phyloP scores from a whole-genome alignment of 306 rosid genomes.

The Fagus sylvatica region DNA sequence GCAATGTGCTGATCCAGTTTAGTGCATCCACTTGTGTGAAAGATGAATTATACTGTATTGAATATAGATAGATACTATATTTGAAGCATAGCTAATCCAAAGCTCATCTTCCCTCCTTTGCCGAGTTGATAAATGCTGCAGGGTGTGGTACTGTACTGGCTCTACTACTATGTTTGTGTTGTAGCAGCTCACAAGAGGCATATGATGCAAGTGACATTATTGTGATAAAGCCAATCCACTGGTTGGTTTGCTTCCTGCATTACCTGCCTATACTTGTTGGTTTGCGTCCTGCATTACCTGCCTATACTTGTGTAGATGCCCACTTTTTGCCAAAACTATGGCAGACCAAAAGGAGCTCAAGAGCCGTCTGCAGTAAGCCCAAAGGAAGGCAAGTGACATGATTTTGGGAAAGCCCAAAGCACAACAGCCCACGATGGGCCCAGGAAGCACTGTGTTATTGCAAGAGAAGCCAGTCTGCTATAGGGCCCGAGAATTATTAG shows the following conservation, averaged over 20 bases:
- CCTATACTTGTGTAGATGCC: no score
- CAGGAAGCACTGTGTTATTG: no score
- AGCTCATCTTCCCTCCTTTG: background rate
- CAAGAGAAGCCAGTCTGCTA: no score
- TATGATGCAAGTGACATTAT: constrained; percentile 67
- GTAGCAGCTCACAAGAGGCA: constrained; percentile 22
- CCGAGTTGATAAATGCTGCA: constrained; percentile 41
- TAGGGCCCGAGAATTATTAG: no score
- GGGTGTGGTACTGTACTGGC: constrained; percentile 24
- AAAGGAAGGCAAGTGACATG: no score
- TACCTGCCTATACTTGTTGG: constrained; percentile 33
- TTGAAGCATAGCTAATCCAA: constrained; percentile 27
- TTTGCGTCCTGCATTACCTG: no score
- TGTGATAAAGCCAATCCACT: constrained; percentile 49
- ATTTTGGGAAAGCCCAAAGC: no score
- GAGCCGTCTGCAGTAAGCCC: no score
- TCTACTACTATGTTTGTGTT: background rate
- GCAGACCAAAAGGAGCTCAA: no score
- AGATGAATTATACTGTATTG: background rate
- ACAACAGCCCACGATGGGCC: no score
- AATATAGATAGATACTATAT: background rate
- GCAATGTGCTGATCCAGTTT: background rate
- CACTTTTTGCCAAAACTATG: no score
- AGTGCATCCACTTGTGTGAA: background rate
- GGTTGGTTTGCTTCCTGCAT: constrained; percentile 87